Base-by-base conservation (phyloP, 768 basidiomycete genomes). In the Xerocomellus dryophilus region DNA sequence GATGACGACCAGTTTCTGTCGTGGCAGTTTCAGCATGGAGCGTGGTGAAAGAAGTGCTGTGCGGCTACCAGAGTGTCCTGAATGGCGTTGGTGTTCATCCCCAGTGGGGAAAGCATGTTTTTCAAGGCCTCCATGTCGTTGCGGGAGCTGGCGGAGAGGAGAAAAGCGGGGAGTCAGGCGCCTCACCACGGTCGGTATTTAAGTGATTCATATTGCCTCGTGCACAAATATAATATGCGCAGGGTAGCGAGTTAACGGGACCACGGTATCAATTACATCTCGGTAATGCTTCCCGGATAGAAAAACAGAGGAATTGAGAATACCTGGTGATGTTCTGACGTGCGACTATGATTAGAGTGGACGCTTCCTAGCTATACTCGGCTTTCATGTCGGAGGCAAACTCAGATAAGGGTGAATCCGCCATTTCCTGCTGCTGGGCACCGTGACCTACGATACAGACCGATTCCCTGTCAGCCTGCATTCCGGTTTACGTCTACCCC, bases 1-100 rank as follows among this genome's bases (percentile, higher is more conserved):
- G 65, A 93, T 88, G 63, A 93, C 90, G 32, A 93, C 90, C 23
- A 91, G 79, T 88, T 90, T 92, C 90, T 91, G 60, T 3, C 27
- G 39, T 3, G 27, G 25, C 53, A 36, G 41, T 14, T 27, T 50
- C 11, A 45, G 40, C 21, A 25, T 3, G 34, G 14, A 40, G 36
- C 11, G 5, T 17, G 23, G 11, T 1, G 42, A 27, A 9, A 21
- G 29, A 20, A n/a, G 41, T 25, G 20, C 43, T 0, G 31, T 52
- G 15, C 32, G 69, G 79, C 47, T 68, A 90, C 90, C 38, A 92
- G 75, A 36, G 90, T 92, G 61, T 92, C 90, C 59, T 90, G 88
- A 35, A 92, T 75, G 31, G 89, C 82, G 39, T 77, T 79, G 31
- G 84, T 81, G 62, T 81, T 82, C 74, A 83, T 79, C 53, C 81